Evolutionary conservation across 179 eudicot genomes (phyloP).

Genomic region (Silene coronaria): DNA sequence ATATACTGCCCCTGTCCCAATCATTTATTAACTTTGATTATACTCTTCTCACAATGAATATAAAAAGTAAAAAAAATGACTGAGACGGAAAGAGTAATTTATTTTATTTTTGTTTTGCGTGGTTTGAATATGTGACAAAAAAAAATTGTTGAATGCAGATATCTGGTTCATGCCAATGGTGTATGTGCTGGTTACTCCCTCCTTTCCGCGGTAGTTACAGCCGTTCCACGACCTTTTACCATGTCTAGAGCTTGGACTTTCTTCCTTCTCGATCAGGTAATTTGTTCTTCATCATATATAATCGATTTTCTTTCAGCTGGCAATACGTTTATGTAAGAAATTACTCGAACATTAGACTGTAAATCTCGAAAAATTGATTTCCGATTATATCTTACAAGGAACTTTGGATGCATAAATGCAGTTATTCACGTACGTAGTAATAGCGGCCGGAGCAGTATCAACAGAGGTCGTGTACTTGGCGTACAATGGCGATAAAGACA

Average conservation of each 20-base stretch:
- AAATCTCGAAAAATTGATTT: too few relatives aligned
- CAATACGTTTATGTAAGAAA: neutral
- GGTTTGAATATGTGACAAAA: neutral
- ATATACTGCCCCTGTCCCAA: too few relatives aligned
- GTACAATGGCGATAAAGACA: slow-evolving; percentile 62
- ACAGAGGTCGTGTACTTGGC: slow-evolving; percentile 73
- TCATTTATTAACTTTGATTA: too few relatives aligned
- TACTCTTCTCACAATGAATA: too few relatives aligned
- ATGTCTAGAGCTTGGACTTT: slow-evolving; percentile 89
- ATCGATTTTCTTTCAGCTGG: too few relatives aligned
- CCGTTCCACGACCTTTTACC: slow-evolving; percentile 73
- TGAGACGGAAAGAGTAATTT: too few relatives aligned
- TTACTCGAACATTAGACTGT: neutral
- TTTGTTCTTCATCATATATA: neutral
- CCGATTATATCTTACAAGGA: neutral
- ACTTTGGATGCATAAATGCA: slow-evolving; percentile 19
- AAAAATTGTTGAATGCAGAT: slow-evolving; percentile 34
- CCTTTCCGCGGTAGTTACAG: slow-evolving; percentile 64
- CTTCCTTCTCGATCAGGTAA: slow-evolving; percentile 88
- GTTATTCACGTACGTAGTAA: slow-evolving; percentile 65
- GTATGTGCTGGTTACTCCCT: slow-evolving; percentile 91
- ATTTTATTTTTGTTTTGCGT: too few relatives aligned
- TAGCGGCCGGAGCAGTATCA: slow-evolving; percentile 84
- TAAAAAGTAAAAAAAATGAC: too few relatives aligned
- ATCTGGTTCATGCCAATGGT: slow-evolving; percentile 86